Conservation (phyloP, 305 asterid species). For the Salvia sclarea region DNA sequence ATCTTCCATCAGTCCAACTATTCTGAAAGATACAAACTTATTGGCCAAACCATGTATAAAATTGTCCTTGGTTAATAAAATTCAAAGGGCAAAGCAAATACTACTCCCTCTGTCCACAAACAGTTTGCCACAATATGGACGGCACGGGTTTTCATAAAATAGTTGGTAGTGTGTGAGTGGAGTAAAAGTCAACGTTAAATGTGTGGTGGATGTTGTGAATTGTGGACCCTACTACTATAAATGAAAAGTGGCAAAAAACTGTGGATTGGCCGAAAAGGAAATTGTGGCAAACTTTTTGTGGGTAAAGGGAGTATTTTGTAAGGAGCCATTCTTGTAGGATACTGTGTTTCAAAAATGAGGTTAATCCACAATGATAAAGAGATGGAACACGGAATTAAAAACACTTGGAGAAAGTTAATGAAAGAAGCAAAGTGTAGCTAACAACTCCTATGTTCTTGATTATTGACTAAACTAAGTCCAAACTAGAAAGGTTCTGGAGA, state of each 20-base stretch:
- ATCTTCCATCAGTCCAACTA: neutral
- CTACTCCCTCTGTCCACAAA: too few species aligned
- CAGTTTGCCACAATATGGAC: too few species aligned
- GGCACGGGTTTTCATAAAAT: too few species aligned
- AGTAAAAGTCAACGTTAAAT: too few species aligned
- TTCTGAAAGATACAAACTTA: neutral
- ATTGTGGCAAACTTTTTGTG: too few species aligned
- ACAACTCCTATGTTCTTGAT: constrained; percentile 8
- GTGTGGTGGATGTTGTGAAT: too few species aligned
- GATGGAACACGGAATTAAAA: neutral
- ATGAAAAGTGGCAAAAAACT: too few species aligned
- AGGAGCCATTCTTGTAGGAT: neutral
- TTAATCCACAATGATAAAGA: neutral
- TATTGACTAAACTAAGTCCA: constrained; percentile 9
- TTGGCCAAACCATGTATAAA: constrained; percentile 7
- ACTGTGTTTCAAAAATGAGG: neutral
- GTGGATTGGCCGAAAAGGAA: too few species aligned
- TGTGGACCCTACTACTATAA: too few species aligned
- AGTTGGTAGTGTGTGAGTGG: too few species aligned
- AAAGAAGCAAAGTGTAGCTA: constrained; percentile 7
- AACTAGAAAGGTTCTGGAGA: constrained; percentile 21
- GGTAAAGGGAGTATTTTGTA: too few species aligned
- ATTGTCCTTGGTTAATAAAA: neutral
- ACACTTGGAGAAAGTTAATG: neutral
- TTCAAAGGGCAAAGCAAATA: neutral